Evolutionary conservation across 1,284 basidiomycete species (phyloP), one percentile per base, ranked within the genome.

Genomic region (Coniferiporia weirii): DNA sequence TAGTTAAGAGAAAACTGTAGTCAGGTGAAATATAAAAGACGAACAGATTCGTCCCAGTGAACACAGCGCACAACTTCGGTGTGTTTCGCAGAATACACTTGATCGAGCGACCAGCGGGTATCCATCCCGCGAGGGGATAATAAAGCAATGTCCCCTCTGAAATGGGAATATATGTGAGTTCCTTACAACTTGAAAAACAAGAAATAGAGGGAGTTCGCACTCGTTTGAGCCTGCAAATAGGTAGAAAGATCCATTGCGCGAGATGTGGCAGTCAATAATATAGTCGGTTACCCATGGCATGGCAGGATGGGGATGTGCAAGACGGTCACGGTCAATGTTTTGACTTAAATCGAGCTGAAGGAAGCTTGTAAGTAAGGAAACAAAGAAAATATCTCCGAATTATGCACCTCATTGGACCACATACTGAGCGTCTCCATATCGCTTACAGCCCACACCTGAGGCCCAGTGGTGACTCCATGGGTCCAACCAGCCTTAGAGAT

Each of bases 391-490:
- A 53, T 38, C 22, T 19, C 8, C 17, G 56, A 54, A 55, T 44
- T 20, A 36, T 15, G 63, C 71, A 87, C 89, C 73, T 92, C 86
- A 43, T 71, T 71, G 10, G 82, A 81, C 90, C 89, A 92, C 19
- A 80, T 76, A 63, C 87, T 85, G 66, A 91, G 86, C 0, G 89
- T 91, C 69, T 92, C 89, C 89, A 92, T 92, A 70, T 92, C 90
- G 63, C 87, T 91, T 1, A 79, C 77, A 19, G 85, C 84, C 89
- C 89, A 92, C 15, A 89, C 75, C 12, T 70, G 66, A 4, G 68
- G 65, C 32, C 36, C 48, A 51, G 46, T 22, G 32, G 52, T 48
- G 49, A 70, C 68, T 15, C 68, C 64, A 22, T 69, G 67, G 52
- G 81, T 75, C 87, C 88, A 91, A 0, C 86, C 89, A 4, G 80